Conservation (phyloP, 805 yeast genomes). For the Wickerhamia fluorescens region DNA sequence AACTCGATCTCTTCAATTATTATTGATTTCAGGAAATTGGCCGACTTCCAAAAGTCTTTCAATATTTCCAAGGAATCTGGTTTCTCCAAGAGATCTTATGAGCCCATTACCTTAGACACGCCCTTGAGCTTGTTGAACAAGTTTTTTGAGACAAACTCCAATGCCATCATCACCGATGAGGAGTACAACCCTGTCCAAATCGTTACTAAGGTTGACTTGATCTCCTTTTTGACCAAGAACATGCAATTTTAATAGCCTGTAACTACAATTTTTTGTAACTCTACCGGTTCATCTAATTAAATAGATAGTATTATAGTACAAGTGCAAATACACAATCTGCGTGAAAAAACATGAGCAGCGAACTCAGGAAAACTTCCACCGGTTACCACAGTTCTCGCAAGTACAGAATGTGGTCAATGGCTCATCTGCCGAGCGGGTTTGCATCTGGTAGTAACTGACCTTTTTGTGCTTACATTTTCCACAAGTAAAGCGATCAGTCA, state of each 20-base stretch:
- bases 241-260: constrained; percentile 7
- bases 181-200: constrained; percentile 71
- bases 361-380: constrained; percentile 87
- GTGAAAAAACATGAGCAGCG: not conserved
- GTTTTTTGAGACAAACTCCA: constrained; percentile 79
- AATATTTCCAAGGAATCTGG: constrained; percentile 50
- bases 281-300: too few species aligned
- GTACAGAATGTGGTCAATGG: constrained; percentile 98
- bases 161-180: constrained; percentile 72
- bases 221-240: constrained; percentile 44
- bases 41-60: constrained; percentile 58
- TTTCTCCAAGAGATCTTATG: constrained; percentile 59
- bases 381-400: constrained; percentile 93
- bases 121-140: constrained; percentile 61
- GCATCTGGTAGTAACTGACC: constrained; percentile 95
- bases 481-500: constrained; percentile 93
- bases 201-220: constrained; percentile 81
- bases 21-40: constrained; percentile 68
- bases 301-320: too few species aligned
- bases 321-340: not conserved
- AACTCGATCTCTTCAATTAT: constrained; percentile 53
- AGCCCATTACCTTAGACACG: constrained; percentile 58
- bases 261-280: too few species aligned
- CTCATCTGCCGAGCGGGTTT: constrained; percentile 97
- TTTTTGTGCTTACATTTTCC: constrained; percentile 97